These are phyloP conservation scores for Talaromyces amestolkiae DNA, from an alignment of 2,329 filamentous ascomycete species.

Conservation along the genomic window DNA sequence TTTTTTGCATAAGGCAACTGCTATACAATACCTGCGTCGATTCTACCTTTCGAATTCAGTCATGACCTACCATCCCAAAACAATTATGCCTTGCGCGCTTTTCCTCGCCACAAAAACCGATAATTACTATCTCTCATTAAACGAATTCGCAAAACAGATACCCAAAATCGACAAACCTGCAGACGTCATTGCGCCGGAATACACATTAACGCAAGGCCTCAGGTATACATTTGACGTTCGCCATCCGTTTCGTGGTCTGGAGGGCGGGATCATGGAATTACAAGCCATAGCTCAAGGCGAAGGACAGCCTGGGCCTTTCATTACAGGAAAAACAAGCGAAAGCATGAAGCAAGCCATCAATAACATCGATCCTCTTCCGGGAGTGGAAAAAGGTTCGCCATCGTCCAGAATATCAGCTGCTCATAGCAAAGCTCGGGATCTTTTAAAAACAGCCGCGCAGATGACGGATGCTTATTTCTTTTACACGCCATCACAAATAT, in stretches of 20 bases:
- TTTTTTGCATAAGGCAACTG: slow-evolving; percentile 59
- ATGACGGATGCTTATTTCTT: slow-evolving; percentile 97
- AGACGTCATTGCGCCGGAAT: slow-evolving; percentile 86
- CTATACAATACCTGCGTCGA: slow-evolving; percentile 83
- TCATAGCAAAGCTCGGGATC: slow-evolving; percentile 68
- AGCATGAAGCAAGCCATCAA: slow-evolving; percentile 32
- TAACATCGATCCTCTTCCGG: slow-evolving; percentile 31
- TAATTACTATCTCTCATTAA: slow-evolving; percentile 69
- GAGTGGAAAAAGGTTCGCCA: slow-evolving; percentile 28
- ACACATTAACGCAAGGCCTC: slow-evolving; percentile 85
- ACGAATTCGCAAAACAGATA: slow-evolving; percentile 67
- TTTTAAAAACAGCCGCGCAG: slow-evolving; percentile 75
- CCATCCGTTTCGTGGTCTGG: slow-evolving; percentile 83
- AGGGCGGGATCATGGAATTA: slow-evolving; percentile 82
- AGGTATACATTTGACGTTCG: slow-evolving; percentile 91
- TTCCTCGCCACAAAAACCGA: slow-evolving; percentile 95
- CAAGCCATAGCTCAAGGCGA: slow-evolving; percentile 64
- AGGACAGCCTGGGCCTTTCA: slow-evolving; percentile 37
- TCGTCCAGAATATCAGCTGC: slow-evolving; percentile 57
- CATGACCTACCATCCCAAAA: slow-evolving; percentile 92
- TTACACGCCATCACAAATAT: slow-evolving; percentile 91
- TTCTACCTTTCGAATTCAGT: slow-evolving; percentile 95
- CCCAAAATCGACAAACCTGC: slow-evolving; percentile 71
- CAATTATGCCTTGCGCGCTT: slow-evolving; percentile 83
- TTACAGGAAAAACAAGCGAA: slow-evolving; percentile 31